Evolutionary conservation across 805 yeast genomes (phyloP), one percentile per base, ranked within the genome.

Genomic region (Kuraishia capsulata): DNA sequence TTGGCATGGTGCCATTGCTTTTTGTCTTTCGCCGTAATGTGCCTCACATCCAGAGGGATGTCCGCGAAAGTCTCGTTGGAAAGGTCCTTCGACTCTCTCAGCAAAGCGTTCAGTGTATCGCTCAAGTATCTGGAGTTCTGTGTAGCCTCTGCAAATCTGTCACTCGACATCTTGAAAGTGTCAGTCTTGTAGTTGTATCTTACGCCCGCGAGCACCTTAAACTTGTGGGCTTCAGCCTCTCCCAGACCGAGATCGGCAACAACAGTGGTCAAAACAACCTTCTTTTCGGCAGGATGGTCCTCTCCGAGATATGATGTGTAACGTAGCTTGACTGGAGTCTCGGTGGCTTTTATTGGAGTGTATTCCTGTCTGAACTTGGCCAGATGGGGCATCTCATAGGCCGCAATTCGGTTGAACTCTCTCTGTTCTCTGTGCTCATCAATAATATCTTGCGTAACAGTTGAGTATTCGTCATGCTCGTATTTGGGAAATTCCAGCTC

Each of bases 351-450:
- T 11, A 66, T 65, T 17, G 80, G 80, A 25, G 52, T 56, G 63
- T 84, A 89, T 42, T 68, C 70, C 58, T 81, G 77, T 48, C 90
- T 80, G 55, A 70, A 83, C 57, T 86, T 78, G 31, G 80, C 78
- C 45, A 92, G 68, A 40, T 77, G 71, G 5, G 98, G 98, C 68
- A 90, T 71, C 56, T 90, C 97, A 61, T 81, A 90, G 0, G 97
- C 96, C 9, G 94, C 86, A 33, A 86, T 68, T 50, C 97, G 73
- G 52, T 80, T 80, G 51, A 80, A 77, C 45, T 82, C 76, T 48
- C 95, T 78, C 48, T 75, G 78, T 46, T 76, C 81, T 53, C 97
- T 73, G 50, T 78, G 84, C 46, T 76, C 81, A 40, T 76, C 74
- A 25, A 81, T 71, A 43, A 73, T 71, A 49, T 81, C 79, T 49